These are phyloP conservation scores for Daucus carota DNA, from an alignment of 129 eudicot species.

Conservation along the genomic window DH1_v3.0 NC_030385.2:10760001-10760500, in stretches of 20 bases:
- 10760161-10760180: neutral
- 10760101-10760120: no score
- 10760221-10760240: neutral
- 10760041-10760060: no score
- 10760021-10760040: no score
- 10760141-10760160: neutral
- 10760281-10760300: neutral
- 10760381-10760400: constrained; percentile 52
- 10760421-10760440: constrained; percentile 57
- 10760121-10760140: neutral
- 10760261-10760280: neutral
- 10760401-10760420: constrained; percentile 55
- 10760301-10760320: neutral
- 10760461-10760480: constrained; percentile 61
- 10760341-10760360: neutral
- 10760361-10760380: constrained; percentile 24
- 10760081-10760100: no score
- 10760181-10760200: no score
- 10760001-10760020: no score
- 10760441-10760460: constrained; percentile 55
- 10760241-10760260: neutral
- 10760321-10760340: neutral
- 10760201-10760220: neutral
- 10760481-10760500: constrained; percentile 63
- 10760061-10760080: no score